These are phyloP conservation scores for Pyracantha coccinea DNA, from an alignment of 331 rosid genomes.

Conservation along the genomic window DNA sequence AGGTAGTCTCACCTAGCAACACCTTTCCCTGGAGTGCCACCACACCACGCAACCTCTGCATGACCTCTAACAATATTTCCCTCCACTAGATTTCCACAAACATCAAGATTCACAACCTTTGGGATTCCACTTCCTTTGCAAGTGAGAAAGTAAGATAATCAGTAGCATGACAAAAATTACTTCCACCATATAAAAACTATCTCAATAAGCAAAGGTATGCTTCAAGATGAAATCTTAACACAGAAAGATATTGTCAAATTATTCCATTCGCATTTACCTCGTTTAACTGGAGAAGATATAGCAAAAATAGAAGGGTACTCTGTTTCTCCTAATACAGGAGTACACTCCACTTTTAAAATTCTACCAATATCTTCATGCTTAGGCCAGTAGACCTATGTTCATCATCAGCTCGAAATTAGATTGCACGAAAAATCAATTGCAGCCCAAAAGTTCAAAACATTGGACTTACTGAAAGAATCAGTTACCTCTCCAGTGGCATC, in stretches of 20 bases:
- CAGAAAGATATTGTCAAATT: not conserved
- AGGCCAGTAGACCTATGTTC: slow-evolving; percentile 80
- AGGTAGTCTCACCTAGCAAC: slow-evolving; percentile 73
- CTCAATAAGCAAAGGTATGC: slow-evolving; percentile 1
- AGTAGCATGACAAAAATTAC: slow-evolving; percentile 5
- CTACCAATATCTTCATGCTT: slow-evolving; percentile 69
- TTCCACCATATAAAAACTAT: slow-evolving; percentile 4
- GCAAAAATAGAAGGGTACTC: slow-evolving; percentile 80
- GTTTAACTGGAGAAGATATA: slow-evolving; percentile 66
- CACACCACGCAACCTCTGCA: slow-evolving; percentile 94
- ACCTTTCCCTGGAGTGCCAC: slow-evolving; percentile 94
- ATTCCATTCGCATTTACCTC: slow-evolving; percentile 36
- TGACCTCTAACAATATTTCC: slow-evolving; percentile 69
- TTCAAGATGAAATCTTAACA: not conserved
- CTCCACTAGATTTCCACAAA: slow-evolving; percentile 76
- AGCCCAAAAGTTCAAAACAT: slow-evolving; percentile 5
- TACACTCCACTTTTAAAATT: slow-evolving; percentile 86
- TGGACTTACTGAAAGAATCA: slow-evolving; percentile 8
- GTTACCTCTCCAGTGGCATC: slow-evolving; percentile 78
- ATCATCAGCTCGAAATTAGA: slow-evolving; percentile 16
- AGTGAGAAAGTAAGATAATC: slow-evolving; percentile 4
- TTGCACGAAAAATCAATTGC: not conserved
- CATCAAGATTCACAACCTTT: slow-evolving; percentile 75
- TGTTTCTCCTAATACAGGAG: slow-evolving; percentile 52
- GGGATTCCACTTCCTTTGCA: slow-evolving; percentile 79